phyloP scores from a whole-genome alignment of 371 early-diverging fungal species.

The Syncephalastrum racemosum region DNA sequence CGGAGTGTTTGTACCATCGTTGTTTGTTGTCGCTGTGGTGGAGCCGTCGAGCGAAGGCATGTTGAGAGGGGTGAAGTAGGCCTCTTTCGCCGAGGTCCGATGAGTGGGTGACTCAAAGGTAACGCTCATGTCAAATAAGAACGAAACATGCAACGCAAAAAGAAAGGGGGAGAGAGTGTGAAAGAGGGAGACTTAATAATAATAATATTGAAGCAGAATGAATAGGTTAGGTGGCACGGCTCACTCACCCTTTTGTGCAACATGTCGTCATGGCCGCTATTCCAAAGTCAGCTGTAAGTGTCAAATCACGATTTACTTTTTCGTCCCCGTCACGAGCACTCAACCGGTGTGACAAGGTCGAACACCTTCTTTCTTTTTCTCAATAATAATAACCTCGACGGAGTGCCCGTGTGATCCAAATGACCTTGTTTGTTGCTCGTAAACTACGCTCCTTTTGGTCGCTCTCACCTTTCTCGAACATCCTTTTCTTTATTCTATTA shows the following conservation, averaged over 20 bases:
- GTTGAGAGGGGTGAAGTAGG: constrained; percentile 45
- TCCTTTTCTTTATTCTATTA: too few relatives aligned
- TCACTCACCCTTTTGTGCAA: constrained; percentile 1
- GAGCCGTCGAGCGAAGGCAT: constrained; percentile 26
- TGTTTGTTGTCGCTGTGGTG: constrained; percentile 8
- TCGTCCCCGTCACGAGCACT: too few relatives aligned
- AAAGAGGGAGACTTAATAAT: constrained; percentile 4
- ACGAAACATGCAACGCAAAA: constrained; percentile 5
- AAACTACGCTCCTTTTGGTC: too few relatives aligned
- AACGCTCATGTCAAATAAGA: constrained; percentile 33
- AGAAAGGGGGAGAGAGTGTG: not conserved
- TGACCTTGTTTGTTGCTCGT: too few relatives aligned
- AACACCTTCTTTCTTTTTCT: too few relatives aligned
- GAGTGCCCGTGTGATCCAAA: too few relatives aligned
- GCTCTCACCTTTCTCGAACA: too few relatives aligned
- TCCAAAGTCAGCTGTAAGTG: not conserved
- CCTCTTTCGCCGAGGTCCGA: constrained; percentile 31
- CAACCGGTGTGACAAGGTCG: too few relatives aligned
- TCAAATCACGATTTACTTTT: too few relatives aligned
- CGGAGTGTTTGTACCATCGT: constrained; percentile 33
- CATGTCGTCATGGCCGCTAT: constrained; percentile 7
- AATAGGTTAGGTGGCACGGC: too few relatives aligned
- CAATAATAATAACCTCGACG: too few relatives aligned
- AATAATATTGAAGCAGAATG: too few relatives aligned
- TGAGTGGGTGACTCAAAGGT: constrained; percentile 44